Percentiles rank a stretch among this genome's conserved stretches.
phyloP scores from a whole-genome alignment of 2,329 filamentous ascomycete species.

The Bipolaris gigantea region DNA sequence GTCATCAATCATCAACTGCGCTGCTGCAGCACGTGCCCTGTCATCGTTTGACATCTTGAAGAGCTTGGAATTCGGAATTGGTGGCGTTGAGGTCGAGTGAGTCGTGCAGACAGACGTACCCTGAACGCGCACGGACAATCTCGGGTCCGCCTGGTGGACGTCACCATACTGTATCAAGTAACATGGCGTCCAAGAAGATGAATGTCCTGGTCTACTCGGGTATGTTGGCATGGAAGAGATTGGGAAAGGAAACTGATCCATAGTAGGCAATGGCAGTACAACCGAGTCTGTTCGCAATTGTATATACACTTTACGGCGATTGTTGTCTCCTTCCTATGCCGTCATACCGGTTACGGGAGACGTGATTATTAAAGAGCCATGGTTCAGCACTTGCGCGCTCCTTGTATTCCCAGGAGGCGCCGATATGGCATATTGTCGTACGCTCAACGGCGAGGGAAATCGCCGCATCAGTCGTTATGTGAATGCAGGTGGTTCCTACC shows the following conservation, averaged over 20 bases:
- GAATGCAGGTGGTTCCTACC: constrained; percentile 78
- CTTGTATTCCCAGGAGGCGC: constrained; percentile 92
- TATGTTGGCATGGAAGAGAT: constrained; percentile 43
- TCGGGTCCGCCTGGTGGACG: constrained; percentile 31
- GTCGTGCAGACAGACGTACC: constrained; percentile 13
- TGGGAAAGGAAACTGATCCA: background rate
- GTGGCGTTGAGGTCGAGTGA: constrained; percentile 9
- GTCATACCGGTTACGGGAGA: constrained; percentile 81
- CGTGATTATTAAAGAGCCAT: constrained; percentile 86
- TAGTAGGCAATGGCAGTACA: constrained; percentile 77
- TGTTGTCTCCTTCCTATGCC: constrained; percentile 89
- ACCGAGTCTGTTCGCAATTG: constrained; percentile 88
- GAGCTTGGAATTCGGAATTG: constrained; percentile 3
- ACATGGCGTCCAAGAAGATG: constrained; percentile 70
- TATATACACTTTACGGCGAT: constrained; percentile 79
- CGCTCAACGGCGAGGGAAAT: constrained; percentile 86
- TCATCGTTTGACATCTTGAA: constrained; percentile 61
- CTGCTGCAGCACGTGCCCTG: constrained; percentile 41
- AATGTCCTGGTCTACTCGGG: constrained; percentile 94
- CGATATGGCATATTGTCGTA: constrained; percentile 88
- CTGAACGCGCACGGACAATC: constrained; percentile 34
- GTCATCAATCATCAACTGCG: constrained; percentile 66
- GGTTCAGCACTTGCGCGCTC: constrained; percentile 82
- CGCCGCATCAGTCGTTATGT: constrained; percentile 82
- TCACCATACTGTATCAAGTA: constrained; percentile 18